A percentile compares a stretch with the other conserved stretches of the same genome.
Conservation (phyloP, 2,329 filamentous ascomycete genomes). For the Cladosporium cucumerinum region DNA sequence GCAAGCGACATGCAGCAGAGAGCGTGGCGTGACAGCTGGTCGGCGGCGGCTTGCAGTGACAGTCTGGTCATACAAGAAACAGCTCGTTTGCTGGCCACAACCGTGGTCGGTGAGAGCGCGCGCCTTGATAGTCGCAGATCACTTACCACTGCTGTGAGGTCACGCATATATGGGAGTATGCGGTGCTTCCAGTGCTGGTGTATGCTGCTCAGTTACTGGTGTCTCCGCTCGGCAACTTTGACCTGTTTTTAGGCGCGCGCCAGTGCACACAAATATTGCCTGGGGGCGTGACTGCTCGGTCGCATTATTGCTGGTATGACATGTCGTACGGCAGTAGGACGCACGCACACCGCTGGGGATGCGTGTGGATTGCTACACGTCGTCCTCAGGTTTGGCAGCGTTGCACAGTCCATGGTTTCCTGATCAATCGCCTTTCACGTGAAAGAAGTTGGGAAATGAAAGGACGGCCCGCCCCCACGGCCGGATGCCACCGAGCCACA, state of each 20-base stretch:
- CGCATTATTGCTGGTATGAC: background rate
- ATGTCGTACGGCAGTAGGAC: background rate
- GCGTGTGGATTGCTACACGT: background rate
- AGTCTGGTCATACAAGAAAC: background rate
- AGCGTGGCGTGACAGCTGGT: slow-evolving; percentile 3
- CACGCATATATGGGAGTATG: background rate
- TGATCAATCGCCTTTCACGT: background rate
- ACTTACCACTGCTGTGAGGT: background rate
- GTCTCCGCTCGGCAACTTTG: background rate
- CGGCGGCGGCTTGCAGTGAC: slow-evolving; percentile 9
- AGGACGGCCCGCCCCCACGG: background rate
- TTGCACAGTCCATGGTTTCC: background rate
- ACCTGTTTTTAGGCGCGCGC: background rate
- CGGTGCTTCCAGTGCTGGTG: background rate
- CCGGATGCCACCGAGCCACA: background rate
- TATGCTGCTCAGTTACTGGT: background rate
- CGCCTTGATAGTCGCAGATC: slow-evolving; percentile 1
- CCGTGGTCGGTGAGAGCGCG: background rate
- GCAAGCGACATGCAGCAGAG: background rate
- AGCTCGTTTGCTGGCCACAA: background rate
- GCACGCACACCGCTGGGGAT: background rate
- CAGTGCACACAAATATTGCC: background rate
- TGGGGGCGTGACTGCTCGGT: background rate
- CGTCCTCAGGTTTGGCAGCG: background rate
- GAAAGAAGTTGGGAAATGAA: slow-evolving; percentile 2